Conservation (phyloP, 352 stramenopile species). For the Globisporangium polare region DNA sequence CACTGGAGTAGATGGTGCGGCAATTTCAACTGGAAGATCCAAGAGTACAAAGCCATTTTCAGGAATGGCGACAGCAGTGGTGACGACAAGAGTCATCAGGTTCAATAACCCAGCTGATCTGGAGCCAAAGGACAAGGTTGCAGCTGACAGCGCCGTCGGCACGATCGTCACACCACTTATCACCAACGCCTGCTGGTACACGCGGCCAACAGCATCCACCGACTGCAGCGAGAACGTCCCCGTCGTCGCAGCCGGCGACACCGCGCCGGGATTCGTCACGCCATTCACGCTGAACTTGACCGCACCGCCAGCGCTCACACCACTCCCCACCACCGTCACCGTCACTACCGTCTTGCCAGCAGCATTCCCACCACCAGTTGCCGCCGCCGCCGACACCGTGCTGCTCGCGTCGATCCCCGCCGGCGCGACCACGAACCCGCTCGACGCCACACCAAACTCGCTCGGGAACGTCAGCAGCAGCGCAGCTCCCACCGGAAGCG, state of each 20-base stretch:
- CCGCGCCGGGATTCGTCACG: conserved; percentile 50
- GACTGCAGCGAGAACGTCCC: conserved; percentile 33
- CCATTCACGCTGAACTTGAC: conserved; percentile 45
- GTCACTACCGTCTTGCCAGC: conserved; percentile 15
- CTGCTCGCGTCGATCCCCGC: conserved; percentile 28
- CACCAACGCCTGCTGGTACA: conserved; percentile 22
- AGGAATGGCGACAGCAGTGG: conserved; percentile 18
- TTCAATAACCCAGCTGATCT: conserved; percentile 23
- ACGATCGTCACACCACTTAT: conserved; percentile 26
- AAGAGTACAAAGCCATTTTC: conserved; percentile 23
- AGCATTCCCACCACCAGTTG: too few species aligned
- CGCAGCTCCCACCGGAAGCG: conserved; percentile 27
- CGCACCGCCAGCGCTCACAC: conserved; percentile 16
- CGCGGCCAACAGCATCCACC: conserved; percentile 22
- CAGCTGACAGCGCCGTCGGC: conserved; percentile 16
- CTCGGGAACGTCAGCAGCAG: conserved; percentile 36
- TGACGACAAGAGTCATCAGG: conserved; percentile 15
- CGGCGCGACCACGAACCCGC: conserved; percentile 14
- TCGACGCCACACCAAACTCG: conserved; percentile 27
- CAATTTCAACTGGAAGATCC: conserved; percentile 18
- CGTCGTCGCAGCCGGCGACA: conserved; percentile 21
- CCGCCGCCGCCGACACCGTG: conserved; percentile 14
- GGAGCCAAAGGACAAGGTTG: conserved; percentile 1
- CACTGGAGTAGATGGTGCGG: conserved; percentile 1
- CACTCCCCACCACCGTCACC: conserved; percentile 24